Conservation (phyloP, 2,329 filamentous ascomycete genomes). For the Aspergillus sojae region DNA sequence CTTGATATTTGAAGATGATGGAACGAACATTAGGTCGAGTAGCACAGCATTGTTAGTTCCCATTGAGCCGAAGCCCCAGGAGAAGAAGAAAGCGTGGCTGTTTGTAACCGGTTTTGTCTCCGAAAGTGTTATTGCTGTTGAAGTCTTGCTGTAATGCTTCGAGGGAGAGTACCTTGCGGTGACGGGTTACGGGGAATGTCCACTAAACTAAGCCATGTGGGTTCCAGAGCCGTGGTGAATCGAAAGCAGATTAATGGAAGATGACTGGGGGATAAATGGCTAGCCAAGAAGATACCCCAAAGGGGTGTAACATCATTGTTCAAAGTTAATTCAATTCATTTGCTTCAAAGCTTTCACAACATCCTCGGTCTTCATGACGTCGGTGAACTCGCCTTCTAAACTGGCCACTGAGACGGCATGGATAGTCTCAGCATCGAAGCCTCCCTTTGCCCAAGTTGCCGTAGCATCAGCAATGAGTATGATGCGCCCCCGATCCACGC, state of each 20-base stretch:
- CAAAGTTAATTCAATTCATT: conserved; percentile 2
- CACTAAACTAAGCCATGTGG: background rate
- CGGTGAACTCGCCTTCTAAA: conserved; percentile 50
- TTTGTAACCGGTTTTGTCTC: conserved; percentile 61
- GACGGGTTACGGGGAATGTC: background rate
- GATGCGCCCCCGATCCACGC: conserved; percentile 36
- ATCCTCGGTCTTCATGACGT: conserved; percentile 41
- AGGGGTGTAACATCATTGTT: background rate
- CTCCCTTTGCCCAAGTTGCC: conserved; percentile 48
- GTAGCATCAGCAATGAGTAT: conserved; percentile 51
- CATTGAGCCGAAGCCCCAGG: conserved; percentile 51
- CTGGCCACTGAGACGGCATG: conserved; percentile 50
- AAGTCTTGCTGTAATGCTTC: conserved; percentile 50
- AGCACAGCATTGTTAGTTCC: conserved; percentile 58
- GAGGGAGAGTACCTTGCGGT: background rate
- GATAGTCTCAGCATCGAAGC: conserved; percentile 50
- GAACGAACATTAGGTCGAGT: conserved; percentile 51
- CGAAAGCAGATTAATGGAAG: background rate
- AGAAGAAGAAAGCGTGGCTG: conserved; percentile 56
- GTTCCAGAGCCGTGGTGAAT: background rate
- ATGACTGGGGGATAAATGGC: background rate
- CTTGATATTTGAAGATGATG: conserved; percentile 63
- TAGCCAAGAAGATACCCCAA: background rate
- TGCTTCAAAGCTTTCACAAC: conserved; percentile 34
- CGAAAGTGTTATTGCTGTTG: conserved; percentile 53